Percentiles rank a stretch among this genome's conserved stretches.
These are phyloP conservation scores for Sporobolomyces phaffii DNA, from an alignment of 768 basidiomycete genomes.

Conservation along the genomic window DNA sequence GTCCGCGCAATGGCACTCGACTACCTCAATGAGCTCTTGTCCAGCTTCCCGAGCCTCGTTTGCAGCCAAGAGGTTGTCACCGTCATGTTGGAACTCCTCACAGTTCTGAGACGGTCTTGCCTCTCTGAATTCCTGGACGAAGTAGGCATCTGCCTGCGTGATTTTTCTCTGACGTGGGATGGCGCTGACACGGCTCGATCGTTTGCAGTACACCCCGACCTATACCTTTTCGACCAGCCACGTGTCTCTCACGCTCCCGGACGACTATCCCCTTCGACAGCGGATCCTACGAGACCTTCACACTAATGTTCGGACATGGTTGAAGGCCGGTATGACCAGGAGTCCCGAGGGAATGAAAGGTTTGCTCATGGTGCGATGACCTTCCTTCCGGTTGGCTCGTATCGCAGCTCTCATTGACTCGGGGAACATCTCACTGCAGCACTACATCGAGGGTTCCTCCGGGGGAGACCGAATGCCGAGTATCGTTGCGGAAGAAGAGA, in stretches of 20 bases:
- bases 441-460: slow-evolving; percentile 64
- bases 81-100: slow-evolving; percentile 83
- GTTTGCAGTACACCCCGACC: slow-evolving; percentile 84
- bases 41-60: slow-evolving; percentile 88
- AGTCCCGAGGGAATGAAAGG: slow-evolving; percentile 90
- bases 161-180: background rate
- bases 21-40: slow-evolving; percentile 77
- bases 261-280: slow-evolving; percentile 76
- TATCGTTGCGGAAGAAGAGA: slow-evolving; percentile 74
- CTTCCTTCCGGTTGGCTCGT: no score
- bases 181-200: no score
- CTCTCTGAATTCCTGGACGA: slow-evolving; percentile 89
- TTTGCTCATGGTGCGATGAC: slow-evolving; percentile 68
- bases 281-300: slow-evolving; percentile 73
- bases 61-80: slow-evolving; percentile 82
- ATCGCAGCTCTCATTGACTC: no score
- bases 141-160: slow-evolving; percentile 51
- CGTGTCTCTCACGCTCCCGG: slow-evolving; percentile 71
- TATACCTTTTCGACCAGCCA: slow-evolving; percentile 77
- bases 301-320: slow-evolving; percentile 71
- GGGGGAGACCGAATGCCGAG: slow-evolving; percentile 3
- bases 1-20: slow-evolving; percentile 64
- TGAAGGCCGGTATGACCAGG: slow-evolving; percentile 74
- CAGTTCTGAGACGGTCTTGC: slow-evolving; percentile 75
- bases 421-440: no score